These are phyloP conservation scores for Monilinia aucupariae DNA, from an alignment of 2,329 filamentous ascomycete species.

Conservation along the genomic window DNA sequence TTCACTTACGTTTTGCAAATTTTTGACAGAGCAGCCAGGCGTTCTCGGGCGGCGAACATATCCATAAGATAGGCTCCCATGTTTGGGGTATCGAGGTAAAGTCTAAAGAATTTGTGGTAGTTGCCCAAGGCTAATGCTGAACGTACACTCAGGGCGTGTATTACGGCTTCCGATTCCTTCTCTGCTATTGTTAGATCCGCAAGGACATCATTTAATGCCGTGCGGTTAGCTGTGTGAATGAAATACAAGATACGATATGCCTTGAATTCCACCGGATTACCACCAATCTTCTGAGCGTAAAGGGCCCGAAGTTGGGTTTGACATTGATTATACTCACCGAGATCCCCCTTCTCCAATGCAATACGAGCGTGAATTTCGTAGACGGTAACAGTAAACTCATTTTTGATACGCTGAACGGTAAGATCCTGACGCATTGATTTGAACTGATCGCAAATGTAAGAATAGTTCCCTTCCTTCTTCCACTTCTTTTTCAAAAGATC, in stretches of 20 bases:
- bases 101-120: slow-evolving; percentile 95
- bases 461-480: slow-evolving; percentile 89
- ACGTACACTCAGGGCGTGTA: slow-evolving; percentile 86
- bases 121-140: slow-evolving; percentile 90
- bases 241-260: slow-evolving; percentile 99
- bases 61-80: slow-evolving; percentile 99
- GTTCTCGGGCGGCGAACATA: slow-evolving; percentile 95
- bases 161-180: slow-evolving; percentile 77
- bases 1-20: slow-evolving; percentile 90
- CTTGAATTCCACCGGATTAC: slow-evolving; percentile 92
- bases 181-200: slow-evolving; percentile 98
- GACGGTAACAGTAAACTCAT: slow-evolving; percentile 90
- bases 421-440: slow-evolving; percentile 97
- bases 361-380: slow-evolving; percentile 98
- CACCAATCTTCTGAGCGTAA: slow-evolving; percentile 80
- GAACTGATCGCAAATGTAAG: slow-evolving; percentile 98
- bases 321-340: slow-evolving; percentile 99
- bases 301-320: slow-evolving; percentile 94
- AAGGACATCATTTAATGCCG: slow-evolving; percentile 95
- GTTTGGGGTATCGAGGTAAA: slow-evolving; percentile 89
- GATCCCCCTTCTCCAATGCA: slow-evolving; percentile 93
- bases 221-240: slow-evolving; percentile 97
- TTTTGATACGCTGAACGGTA: slow-evolving; percentile 95
- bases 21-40: slow-evolving; percentile 80
- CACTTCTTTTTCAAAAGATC: slow-evolving; percentile 91